A percentile compares a stretch with the other conserved stretches of the same genome.
These are phyloP conservation scores for Trichocomaceae sp. DNA, from an alignment of 2,329 filamentous ascomycete genomes.

Conservation along the genomic window DNA sequence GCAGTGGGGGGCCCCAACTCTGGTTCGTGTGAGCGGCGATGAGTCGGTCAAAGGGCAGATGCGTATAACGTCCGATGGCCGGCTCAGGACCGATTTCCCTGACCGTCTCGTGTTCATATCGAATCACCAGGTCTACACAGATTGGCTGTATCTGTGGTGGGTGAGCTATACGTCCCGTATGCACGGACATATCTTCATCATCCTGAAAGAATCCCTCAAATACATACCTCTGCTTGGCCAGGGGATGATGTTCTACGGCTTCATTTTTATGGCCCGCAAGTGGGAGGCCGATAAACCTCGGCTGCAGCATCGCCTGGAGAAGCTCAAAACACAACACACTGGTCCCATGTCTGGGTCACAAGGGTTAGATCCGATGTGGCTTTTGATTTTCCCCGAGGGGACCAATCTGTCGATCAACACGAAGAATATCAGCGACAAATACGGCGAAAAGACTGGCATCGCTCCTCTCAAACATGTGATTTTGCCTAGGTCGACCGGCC, in stretches of 20 bases:
- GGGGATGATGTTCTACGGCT: conserved; percentile 60
- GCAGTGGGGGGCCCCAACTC: conserved; percentile 57
- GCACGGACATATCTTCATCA: conserved; percentile 62
- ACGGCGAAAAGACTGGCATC: conserved; percentile 53
- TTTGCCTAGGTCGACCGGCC: conserved; percentile 55
- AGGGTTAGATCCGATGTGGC: conserved; percentile 58
- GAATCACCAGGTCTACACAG: conserved; percentile 63
- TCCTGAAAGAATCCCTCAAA: conserved; percentile 59
- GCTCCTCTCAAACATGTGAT: conserved; percentile 53
- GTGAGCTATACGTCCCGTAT: conserved; percentile 58
- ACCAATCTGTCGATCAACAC: conserved; percentile 55
- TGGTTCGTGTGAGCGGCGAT: conserved; percentile 58
- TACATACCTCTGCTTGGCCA: conserved; percentile 57
- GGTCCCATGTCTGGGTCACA: conserved; percentile 44
- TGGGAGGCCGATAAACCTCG: conserved; percentile 57
- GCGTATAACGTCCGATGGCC: conserved; percentile 50
- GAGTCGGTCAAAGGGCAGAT: conserved; percentile 55
- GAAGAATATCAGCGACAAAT: conserved; percentile 50
- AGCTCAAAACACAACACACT: conserved; percentile 46
- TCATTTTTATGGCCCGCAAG: conserved; percentile 59
- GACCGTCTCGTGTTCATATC: conserved; percentile 57
- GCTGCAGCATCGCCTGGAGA: conserved; percentile 51
- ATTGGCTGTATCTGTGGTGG: conserved; percentile 65
- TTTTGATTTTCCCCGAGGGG: conserved; percentile 60
- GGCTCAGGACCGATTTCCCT: conserved; percentile 53